Conservation (phyloP, 176 grass and related monocot genomes). For the Phoenix dactylifera region DNA sequence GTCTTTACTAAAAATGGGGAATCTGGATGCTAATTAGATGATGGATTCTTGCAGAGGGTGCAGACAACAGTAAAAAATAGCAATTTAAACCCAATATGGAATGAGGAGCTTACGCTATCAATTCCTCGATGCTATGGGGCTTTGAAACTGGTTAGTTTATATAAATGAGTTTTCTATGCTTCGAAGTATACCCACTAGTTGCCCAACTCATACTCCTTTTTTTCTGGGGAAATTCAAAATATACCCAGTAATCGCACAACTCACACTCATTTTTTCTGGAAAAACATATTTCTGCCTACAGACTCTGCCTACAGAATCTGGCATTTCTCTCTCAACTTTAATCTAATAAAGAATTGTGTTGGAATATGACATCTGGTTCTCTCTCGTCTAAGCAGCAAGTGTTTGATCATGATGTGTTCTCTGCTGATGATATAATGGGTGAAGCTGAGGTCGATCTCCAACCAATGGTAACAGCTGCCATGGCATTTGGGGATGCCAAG, state of each 20-base stretch:
- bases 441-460: slow-evolving; percentile 93
- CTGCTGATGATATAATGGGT: slow-evolving; percentile 98
- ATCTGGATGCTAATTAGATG: too few species aligned
- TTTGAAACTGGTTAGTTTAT: slow-evolving; percentile 82
- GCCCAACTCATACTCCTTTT: neutral
- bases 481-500: slow-evolving; percentile 75
- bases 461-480: slow-evolving; percentile 80
- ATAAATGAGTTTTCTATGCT: too few species aligned
- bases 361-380: neutral
- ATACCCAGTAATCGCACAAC: neutral
- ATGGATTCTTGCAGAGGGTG: slow-evolving; percentile 51
- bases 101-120: slow-evolving; percentile 81
- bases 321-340: neutral
- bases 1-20: too few species aligned
- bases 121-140: slow-evolving; percentile 77
- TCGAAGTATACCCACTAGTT: neutral
- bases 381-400: slow-evolving; percentile 47
- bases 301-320: too few species aligned
- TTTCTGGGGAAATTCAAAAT: too few species aligned
- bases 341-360: neutral
- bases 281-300: too few species aligned
- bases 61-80: slow-evolving; percentile 80
- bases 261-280: neutral
- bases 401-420: slow-evolving; percentile 80
- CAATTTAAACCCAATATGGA: slow-evolving; percentile 92